Base-by-base conservation (phyloP, 352 stramenopile species). In the Pythium myriotylum region DNA sequence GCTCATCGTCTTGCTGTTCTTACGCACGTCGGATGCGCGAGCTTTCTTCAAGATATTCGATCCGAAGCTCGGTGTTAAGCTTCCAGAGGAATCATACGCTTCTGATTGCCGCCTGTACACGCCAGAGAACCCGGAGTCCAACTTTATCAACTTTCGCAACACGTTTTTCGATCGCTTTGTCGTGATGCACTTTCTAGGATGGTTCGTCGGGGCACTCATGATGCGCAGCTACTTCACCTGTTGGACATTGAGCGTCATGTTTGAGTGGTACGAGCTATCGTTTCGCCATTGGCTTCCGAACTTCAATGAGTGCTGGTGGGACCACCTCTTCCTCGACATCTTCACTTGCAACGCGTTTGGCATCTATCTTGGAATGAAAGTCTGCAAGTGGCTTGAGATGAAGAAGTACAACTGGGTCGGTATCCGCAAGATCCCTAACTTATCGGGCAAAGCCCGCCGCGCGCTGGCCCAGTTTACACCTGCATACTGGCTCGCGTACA, bases 291-390 rank as follows among this genome's bases (percentile, higher is more conserved):
- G 94, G 76, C 83, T 96, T 7, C 77, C 90, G 46, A 97, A 98
- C 73, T 98, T 98, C 65, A 92, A 97, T 64, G 93, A 98, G 72
- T 98, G 93, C 75, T 98, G 92, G 92, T 98, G 93, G 93, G 93
- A 98, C 70, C 90, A 96, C 52, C 49, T 98, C 27, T 91, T 98
- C 55, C 82, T 97, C 47, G 93, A 98, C 62, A 88, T 98, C 42
- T 90, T 98, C 71, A 92, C 89, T 42, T 97, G 92, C 80, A 98
- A 98, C 60, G 79, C 96, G 0, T 78, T 94, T 16, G 93, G 93
- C 52, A 97, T 97, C 57, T 95, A 90, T 73, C 52, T 95, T 27
- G 86, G 86, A 35, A 93, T 95, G 81, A 87, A 89, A 62, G 84
- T 95, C 41, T 93, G 84, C 55, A 81, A 79, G 22, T 93, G 81